These are phyloP conservation scores for Monsonia emarginata DNA, from an alignment of 441 rosid species.

Conservation along the genomic window DNA sequence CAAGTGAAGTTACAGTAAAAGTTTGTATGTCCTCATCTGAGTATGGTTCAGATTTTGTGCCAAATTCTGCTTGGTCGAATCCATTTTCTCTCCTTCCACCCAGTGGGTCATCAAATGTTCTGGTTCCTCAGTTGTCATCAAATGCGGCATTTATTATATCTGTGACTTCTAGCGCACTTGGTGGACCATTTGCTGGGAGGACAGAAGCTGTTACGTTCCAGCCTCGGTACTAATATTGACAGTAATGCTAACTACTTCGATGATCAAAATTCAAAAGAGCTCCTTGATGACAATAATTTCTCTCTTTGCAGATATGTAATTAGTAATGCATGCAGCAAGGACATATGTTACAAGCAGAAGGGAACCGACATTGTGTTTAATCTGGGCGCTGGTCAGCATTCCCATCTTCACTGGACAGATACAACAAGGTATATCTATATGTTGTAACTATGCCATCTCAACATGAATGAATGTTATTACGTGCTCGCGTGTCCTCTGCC, in stretches of 20 bases:
- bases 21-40: conserved; percentile 43
- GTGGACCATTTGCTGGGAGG: conserved; percentile 65
- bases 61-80: conserved; percentile 54
- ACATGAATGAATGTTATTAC: not conserved
- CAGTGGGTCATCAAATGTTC: conserved; percentile 70
- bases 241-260: conserved; percentile 3
- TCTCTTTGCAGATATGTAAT: conserved; percentile 62
- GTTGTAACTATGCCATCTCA: conserved; percentile 4
- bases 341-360: conserved; percentile 76
- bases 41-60: conserved; percentile 30
- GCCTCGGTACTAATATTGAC: conserved; percentile 51
- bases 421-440: conserved; percentile 49
- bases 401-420: conserved; percentile 85
- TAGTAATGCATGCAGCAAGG: conserved; percentile 79
- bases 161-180: conserved; percentile 54
- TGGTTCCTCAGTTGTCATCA: conserved; percentile 57
- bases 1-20: conserved; percentile 49
- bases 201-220: conserved; percentile 79
- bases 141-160: conserved; percentile 71
- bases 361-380: conserved; percentile 60
- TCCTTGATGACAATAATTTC: conserved; percentile 8
- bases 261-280: not conserved
- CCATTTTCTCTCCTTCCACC: conserved; percentile 76
- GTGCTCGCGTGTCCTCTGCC: not conserved
- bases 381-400: conserved; percentile 66